phyloP scores from a whole-genome alignment of 495 filamentous ascomycete species.

The Talaromyces ruber region DNA sequence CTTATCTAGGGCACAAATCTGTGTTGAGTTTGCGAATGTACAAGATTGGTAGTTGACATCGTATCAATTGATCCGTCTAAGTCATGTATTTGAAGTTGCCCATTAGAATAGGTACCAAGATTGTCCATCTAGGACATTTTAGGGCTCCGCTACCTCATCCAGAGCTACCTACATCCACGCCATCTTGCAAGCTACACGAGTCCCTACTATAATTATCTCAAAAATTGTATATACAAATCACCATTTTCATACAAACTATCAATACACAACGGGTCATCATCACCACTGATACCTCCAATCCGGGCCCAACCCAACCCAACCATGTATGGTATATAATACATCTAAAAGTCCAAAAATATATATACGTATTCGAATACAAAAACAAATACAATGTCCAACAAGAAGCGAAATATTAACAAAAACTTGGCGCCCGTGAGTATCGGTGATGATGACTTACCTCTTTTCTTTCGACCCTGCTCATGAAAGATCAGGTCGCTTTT shows the following conservation, averaged over 20 bases:
- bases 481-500: too few relatives aligned
- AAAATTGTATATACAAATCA: background rate
- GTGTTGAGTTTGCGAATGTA: too few relatives aligned
- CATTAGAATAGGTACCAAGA: background rate
- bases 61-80: too few relatives aligned
- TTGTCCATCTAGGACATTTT: background rate
- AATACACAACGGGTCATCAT: background rate
- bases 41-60: too few relatives aligned
- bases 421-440: background rate
- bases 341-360: background rate
- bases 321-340: background rate
- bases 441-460: background rate
- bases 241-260: too few relatives aligned
- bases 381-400: background rate
- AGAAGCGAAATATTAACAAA: background rate
- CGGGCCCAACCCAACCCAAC: background rate
- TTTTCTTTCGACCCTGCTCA: background rate
- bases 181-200: too few relatives aligned
- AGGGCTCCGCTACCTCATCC: background rate
- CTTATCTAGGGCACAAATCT: too few relatives aligned
- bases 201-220: too few relatives aligned
- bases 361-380: too few relatives aligned
- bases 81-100: background rate
- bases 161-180: too few relatives aligned
- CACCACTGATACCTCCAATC: background rate